Conservation (phyloP, 495 filamentous ascomycete genomes). For the Penicillium odoratum region DNA sequence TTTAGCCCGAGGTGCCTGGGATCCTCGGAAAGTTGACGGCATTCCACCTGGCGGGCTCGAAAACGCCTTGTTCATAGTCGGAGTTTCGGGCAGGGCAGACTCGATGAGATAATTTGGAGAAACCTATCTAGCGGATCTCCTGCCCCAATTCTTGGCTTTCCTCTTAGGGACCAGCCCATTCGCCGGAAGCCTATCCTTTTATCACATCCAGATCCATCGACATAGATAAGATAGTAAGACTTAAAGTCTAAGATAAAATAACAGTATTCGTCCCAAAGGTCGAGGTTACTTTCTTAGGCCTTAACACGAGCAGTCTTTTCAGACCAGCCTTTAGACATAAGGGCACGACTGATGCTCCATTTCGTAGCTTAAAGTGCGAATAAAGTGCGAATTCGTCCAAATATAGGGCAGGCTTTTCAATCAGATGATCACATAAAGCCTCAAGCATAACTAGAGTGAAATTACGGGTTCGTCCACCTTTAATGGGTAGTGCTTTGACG, state of each 20-base stretch:
- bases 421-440: slow-evolving; percentile 24
- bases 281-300: slow-evolving; percentile 4
- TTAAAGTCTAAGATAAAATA: slow-evolving; percentile 1
- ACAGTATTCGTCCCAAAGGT: slow-evolving; percentile 4
- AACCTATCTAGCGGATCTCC: no score
- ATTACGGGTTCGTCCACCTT: slow-evolving; percentile 15
- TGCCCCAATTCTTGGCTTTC: no score
- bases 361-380: slow-evolving; percentile 9
- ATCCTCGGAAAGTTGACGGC: no score
- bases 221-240: slow-evolving; percentile 11
- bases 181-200: slow-evolving; percentile 13
- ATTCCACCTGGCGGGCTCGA: no score
- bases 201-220: slow-evolving; percentile 15
- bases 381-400: slow-evolving; percentile 28
- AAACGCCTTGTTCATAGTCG: no score
- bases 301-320: slow-evolving; percentile 9
- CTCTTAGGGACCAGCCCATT: slow-evolving; percentile 12
- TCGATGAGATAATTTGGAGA: no score
- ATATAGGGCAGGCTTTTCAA: slow-evolving; percentile 25
- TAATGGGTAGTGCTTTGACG: no score
- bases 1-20: no score
- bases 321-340: slow-evolving; percentile 6
- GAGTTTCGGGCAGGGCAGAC: no score
- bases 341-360: slow-evolving; percentile 5
- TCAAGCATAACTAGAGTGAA: slow-evolving; percentile 29